Conservation (phyloP, 169 alveolate genomes). For the Babesia ovata region DNA sequence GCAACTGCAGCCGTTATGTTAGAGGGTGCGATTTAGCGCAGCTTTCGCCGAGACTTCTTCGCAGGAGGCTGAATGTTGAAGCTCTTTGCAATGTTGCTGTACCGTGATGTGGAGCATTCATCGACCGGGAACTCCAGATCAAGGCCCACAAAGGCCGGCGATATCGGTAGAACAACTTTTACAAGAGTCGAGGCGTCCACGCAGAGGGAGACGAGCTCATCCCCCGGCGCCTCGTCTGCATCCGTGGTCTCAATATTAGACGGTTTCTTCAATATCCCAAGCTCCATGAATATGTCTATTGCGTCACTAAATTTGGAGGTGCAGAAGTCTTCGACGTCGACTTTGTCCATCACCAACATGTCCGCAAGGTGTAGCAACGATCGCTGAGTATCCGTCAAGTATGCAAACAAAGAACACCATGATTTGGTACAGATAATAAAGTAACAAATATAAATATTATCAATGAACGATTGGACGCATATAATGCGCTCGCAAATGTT, state of each 20-base stretch:
- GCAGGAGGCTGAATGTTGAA: constrained; percentile 9
- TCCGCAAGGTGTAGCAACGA: constrained; percentile 56
- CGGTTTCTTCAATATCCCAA: constrained; percentile 15
- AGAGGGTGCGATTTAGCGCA: constrained; percentile 14
- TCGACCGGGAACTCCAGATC: constrained; percentile 50
- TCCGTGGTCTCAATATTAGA: neutral
- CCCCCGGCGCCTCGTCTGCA: neutral
- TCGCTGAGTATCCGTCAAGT: constrained; percentile 3
- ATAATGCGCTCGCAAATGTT: neutral
- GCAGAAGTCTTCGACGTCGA: constrained; percentile 56
- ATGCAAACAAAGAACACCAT: too few relatives aligned
- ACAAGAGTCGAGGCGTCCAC: constrained; percentile 37
- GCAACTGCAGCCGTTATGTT: neutral
- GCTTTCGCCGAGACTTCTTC: constrained; percentile 28
- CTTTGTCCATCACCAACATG: constrained; percentile 31
- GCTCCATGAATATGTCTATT: constrained; percentile 55
- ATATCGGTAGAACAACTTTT: constrained; percentile 33
- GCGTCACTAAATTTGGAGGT: constrained; percentile 45
- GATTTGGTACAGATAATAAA: too few relatives aligned
- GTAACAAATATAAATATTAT: neutral
- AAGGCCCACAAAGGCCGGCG: constrained; percentile 54
- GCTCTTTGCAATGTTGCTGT: constrained; percentile 49
- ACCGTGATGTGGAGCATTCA: neutral
- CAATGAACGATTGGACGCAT: too few relatives aligned
- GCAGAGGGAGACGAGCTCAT: constrained; percentile 18